Base-by-base conservation (phyloP, 169 alveolate genomes). In the Cryptosporidium sp. region DNA sequence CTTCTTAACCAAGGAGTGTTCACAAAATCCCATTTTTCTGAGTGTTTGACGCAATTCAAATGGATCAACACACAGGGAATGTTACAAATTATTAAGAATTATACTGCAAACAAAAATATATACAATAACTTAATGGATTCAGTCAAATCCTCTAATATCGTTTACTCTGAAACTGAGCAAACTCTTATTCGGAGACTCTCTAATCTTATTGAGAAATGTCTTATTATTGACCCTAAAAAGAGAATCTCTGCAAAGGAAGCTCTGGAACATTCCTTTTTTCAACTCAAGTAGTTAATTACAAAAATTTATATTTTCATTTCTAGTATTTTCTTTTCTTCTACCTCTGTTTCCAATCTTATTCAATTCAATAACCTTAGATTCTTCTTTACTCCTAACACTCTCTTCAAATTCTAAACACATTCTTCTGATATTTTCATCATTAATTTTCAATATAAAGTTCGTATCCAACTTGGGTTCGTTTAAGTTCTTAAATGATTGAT, bases 241-340 rank as follows among this genome's bases (percentile, higher is more conserved):
- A 94, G 99, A 87, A 92, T 97, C 42, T 95, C 97, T 3, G 98
- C 99, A 12, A 98, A 97, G 67, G 97, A 97, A 85, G 99, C 99
- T 18, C 93, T 98, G 60, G 93, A 93, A 71, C 99, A 98, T 91
- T 98, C 99, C 12, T 98, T 96, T 87, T 69, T 95, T 61, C 35
- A 70, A 44, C 62, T 89, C 56, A 85, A 37, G 56, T 52, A 56
- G 12, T 10, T 56, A 48, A 23, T 51, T 62, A 16, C 33, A 26
- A 60, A 21, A 29, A 58, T 44, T 80, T 21, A 72, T 18, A 72
- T 72, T 71, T 21, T 71, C 48, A 12, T 29, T 23, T 6, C 21
- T 16, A 16, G 12, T n/a, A 26, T 26, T n/a, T 9, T 21, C 67
- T 16, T 42, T 42, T 42, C 67, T 56, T 26, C 35, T 56, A 26